Base-by-base conservation (phyloP, 1,284 basidiomycete genomes). In the Trichosporon coremiiforme region DNA sequence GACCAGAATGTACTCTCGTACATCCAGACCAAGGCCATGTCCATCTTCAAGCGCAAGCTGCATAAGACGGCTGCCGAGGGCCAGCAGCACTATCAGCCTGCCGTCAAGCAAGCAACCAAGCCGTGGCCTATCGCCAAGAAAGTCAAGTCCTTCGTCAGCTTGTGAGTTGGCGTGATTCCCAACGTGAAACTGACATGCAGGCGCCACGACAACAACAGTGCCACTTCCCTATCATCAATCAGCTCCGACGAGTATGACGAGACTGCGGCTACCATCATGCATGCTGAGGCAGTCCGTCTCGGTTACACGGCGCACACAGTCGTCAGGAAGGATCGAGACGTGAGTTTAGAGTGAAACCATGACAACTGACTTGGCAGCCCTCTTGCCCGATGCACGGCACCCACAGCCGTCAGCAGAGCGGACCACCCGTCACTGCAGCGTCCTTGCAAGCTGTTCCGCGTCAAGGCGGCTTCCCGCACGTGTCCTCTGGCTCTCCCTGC, bases 1-100 rank as follows among this genome's bases (percentile, higher is more conserved):
- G 57, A 62, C 57, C 57, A 62, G 31, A 62, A 62, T 17, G 57
- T 62, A 2, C 57, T 62, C 31, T 62, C 57, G 8, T 62, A 62
- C 31, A 62, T 62, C 31, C 57, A 62, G 17, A 62, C 57, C 31
- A 62, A 62, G 31, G 57, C 57, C 15, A 15, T 62, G 31, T 31
- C 29, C 15, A 33, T 62, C 29, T 62, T 62, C 31, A 33, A 35
- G 15, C 57, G 57, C 12, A 62, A 62, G 29, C 33, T 62, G 57
- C 57, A 17, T 31, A 62, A 33, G 29, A 62, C 29, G 57, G 57
- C 57, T 1, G 3, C 31, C 15, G 35, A 33, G 57, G 15, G 3
- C 9, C 31, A 17, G 17, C 57, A 62, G 57, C 57, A 62, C 15
- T 29, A 20, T 7, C 17, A 33, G 29, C 15, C 8, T 25, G 25